Conservation (phyloP, 441 rosid species). For the Adansonia grandidieri region DNA sequence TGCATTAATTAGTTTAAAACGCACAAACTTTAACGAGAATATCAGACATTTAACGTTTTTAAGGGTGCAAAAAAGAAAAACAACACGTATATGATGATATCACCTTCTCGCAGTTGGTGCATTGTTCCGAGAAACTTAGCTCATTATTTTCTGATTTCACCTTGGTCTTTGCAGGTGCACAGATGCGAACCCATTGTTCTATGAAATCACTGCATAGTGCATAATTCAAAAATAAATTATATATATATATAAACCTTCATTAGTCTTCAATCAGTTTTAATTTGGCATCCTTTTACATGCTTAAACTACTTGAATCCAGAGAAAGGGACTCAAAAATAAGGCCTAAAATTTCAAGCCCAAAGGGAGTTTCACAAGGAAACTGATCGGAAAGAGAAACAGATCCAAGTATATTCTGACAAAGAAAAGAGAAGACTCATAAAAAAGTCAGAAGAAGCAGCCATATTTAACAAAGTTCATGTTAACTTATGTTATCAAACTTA, state of each 20-base stretch:
- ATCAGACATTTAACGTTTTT: no score
- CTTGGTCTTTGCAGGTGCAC: conserved; percentile 71
- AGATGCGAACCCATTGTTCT: conserved; percentile 83
- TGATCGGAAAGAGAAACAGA: no score
- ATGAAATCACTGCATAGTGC: conserved; percentile 73
- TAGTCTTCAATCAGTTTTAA: no score
- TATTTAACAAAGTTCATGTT: neutral
- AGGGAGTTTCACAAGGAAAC: neutral
- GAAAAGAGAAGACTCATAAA: neutral
- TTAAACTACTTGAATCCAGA: no score
- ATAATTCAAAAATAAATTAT: neutral
- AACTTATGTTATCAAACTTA: neutral
- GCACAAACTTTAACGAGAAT: no score
- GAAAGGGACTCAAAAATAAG: neutral
- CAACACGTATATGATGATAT: conserved; percentile 14
- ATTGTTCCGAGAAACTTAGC: conserved; percentile 57
- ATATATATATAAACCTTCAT: no score
- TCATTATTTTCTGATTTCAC: conserved; percentile 52
- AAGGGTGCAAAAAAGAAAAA: neutral
- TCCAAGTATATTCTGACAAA: no score
- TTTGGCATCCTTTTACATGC: no score
- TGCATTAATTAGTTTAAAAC: conserved; percentile 33
- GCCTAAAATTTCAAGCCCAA: neutral
- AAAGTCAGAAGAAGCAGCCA: neutral
- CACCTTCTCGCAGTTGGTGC: conserved; percentile 85